Evolutionary conservation across 306 rosid genomes (phyloP), one percentile per base, ranked within the genome.

Genomic region (Rosa multiflora): DNA sequence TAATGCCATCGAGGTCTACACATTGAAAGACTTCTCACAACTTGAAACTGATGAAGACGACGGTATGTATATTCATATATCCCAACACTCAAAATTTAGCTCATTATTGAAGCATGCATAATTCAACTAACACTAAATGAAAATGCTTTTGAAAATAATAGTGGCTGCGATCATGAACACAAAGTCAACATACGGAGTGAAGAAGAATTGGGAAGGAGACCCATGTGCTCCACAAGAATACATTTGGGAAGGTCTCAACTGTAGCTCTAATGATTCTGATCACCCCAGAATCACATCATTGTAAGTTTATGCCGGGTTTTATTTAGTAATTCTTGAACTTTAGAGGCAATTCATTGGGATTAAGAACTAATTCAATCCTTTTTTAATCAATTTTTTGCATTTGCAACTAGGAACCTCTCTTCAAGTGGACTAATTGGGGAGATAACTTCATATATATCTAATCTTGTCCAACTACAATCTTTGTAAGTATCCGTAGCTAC

Each of bases 141-240:
- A 46, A 1, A 18, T 35, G 43, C 43, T 66, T 81, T 47, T 23
- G 49, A 58, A 56, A 74, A 69, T 77, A 58, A 67, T 64, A 86
- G 90, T 79, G 49, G 83, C 73, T 66, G 85, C 92, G 12, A 78
- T 89, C 68, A 78, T n/a, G 46, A 74, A 75, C 37, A 71, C 87
- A 62, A 84, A 69, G 83, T 64, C 77, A 26, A 46, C 49, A 12
- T 87, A 85, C 61, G 55, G 26, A 13, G 70, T 84, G 71, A 70
- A 48, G 48, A 88, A 70, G 80, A 66, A 77, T 21, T 88, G 90
- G 89, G 73, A 88, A 79, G 89, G 88, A 81, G 92, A 88, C 69
- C 92, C 86, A 56, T 87, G 91, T 67, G 81, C 77, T 52, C 91
- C 88, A 1, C 73, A 18, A 10, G 71, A 5, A 20, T 74, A 69